A percentile compares a stretch with the other conserved stretches of the same genome.
Conservation (phyloP, 805 yeast genomes). For the Ogataea wickerhamii region DNA sequence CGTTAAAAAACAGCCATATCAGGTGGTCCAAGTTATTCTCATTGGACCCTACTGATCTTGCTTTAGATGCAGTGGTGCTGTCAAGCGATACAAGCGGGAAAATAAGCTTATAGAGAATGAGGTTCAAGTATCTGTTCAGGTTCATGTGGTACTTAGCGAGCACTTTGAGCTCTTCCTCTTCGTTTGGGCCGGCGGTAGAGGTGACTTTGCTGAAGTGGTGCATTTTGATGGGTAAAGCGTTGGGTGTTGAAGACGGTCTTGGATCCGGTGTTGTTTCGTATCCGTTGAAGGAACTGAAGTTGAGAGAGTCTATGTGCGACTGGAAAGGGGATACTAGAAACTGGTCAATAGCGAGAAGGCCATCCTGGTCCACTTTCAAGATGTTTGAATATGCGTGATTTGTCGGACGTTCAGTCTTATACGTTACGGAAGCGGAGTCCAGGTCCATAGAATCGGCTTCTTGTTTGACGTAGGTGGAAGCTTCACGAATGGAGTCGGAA, state of each 20-base stretch:
- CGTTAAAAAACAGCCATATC: conserved; percentile 46
- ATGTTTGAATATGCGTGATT: neutral
- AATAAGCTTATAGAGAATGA: conserved; percentile 32
- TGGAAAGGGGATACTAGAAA: conserved; percentile 26
- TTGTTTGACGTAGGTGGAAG: conserved; percentile 1
- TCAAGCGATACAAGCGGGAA: conserved; percentile 27
- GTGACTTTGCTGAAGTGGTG: neutral
- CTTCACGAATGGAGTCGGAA: neutral
- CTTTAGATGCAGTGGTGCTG: conserved; percentile 3
- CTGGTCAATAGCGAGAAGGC: conserved; percentile 27
- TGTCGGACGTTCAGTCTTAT: neutral
- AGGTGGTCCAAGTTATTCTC: conserved; percentile 41
- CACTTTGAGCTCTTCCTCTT: conserved; percentile 18
- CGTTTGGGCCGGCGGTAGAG: neutral
- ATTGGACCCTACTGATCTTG: conserved; percentile 10
- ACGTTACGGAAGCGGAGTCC: neutral
- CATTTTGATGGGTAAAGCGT: neutral
- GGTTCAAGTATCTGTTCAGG: conserved; percentile 33
- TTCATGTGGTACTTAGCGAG: conserved; percentile 35
- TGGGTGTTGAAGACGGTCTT: conserved; percentile 1
- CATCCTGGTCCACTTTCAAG: conserved; percentile 17
- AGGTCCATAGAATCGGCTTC: neutral
- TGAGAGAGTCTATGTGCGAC: conserved; percentile 19
- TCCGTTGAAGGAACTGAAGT: conserved; percentile 30
- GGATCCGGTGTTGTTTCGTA: conserved; percentile 18